These are phyloP conservation scores for Boletus pseudo-olivaceus DNA, from an alignment of 768 basidiomycete species.

Conservation along the genomic window DNA sequence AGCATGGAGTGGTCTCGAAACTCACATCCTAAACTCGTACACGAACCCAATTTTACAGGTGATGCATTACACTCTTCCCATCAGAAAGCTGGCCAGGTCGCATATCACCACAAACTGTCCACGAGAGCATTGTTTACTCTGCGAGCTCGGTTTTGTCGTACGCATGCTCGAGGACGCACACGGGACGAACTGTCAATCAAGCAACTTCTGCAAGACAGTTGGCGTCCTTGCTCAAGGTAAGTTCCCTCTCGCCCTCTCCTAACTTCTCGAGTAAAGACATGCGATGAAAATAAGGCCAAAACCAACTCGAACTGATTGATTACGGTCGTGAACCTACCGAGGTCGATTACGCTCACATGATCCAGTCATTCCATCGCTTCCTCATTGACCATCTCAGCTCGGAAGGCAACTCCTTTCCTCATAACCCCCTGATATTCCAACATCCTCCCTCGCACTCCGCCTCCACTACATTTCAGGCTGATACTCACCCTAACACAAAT, in stretches of 20 bases:
- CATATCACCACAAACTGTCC: conserved; percentile 88
- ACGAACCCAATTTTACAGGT: conserved; percentile 88
- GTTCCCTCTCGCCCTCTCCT: conserved; percentile 1
- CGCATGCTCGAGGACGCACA: conserved; percentile 95
- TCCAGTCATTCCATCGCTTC: conserved; percentile 94
- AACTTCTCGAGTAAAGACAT: neutral
- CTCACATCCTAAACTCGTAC: conserved; percentile 96
- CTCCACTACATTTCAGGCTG: conserved; percentile 15
- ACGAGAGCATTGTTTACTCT: conserved; percentile 89
- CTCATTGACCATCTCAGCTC: conserved; percentile 78
- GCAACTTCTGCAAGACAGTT: conserved; percentile 95
- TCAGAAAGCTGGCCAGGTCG: conserved; percentile 81
- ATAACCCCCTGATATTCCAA: conserved; percentile 55
- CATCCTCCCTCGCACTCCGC: conserved; percentile 12
- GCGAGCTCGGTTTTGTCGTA: conserved; percentile 91
- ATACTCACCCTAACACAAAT: conserved; percentile 11
- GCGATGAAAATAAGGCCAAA: conserved; percentile 43
- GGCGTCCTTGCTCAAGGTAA: conserved; percentile 83
- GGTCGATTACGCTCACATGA: conserved; percentile 80
- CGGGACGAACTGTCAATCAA: conserved; percentile 93
- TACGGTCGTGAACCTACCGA: conserved; percentile 73
- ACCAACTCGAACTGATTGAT: conserved; percentile 87
- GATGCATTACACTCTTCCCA: conserved; percentile 79
- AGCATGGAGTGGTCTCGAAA: conserved; percentile 86
- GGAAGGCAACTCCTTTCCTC: conserved; percentile 64